Evolutionary conservation across 345 rosid genomes (phyloP).

Genomic region (Eutrema yunnanense): DNA sequence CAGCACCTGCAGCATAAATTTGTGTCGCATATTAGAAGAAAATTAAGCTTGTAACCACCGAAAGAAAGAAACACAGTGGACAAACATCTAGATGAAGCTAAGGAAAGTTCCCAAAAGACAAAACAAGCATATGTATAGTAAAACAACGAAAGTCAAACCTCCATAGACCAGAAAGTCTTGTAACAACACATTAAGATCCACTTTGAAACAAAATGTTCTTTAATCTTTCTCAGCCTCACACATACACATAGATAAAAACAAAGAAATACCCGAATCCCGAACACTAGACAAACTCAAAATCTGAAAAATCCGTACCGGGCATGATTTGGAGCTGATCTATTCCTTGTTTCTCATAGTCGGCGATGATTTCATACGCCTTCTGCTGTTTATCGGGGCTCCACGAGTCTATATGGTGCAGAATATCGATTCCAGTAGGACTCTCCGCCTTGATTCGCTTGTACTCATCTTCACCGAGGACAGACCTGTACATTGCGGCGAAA

Average conservation of each 20-base stretch:
- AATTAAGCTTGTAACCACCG: background rate
- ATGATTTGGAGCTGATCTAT: constrained; percentile 81
- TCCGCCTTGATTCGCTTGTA: constrained; percentile 58
- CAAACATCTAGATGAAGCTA: background rate
- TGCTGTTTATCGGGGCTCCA: constrained; percentile 61
- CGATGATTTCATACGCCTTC: constrained; percentile 53
- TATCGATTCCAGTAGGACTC: constrained; percentile 76
- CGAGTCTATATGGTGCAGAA: constrained; percentile 68
- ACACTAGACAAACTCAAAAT: constrained; percentile 9
- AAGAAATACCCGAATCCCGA: background rate
- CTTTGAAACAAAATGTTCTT: background rate
- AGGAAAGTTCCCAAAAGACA: background rate
- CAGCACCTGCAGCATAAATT: constrained; percentile 53
- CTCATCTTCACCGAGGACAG: constrained; percentile 78
- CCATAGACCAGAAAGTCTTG: background rate
- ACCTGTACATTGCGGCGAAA: constrained; percentile 78
- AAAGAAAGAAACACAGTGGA: constrained; percentile 12
- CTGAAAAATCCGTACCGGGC: constrained; percentile 51
- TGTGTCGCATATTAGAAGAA: background rate
- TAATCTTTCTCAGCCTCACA: background rate
- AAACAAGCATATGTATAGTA: background rate
- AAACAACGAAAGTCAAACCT: background rate
- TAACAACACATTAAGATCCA: background rate
- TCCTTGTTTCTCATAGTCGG: constrained; percentile 69
- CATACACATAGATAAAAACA: background rate